Evolutionary conservation across 2,329 filamentous ascomycete species (phyloP), one percentile per base, ranked within the genome.

Genomic region (Fusarium compactum): DNA sequence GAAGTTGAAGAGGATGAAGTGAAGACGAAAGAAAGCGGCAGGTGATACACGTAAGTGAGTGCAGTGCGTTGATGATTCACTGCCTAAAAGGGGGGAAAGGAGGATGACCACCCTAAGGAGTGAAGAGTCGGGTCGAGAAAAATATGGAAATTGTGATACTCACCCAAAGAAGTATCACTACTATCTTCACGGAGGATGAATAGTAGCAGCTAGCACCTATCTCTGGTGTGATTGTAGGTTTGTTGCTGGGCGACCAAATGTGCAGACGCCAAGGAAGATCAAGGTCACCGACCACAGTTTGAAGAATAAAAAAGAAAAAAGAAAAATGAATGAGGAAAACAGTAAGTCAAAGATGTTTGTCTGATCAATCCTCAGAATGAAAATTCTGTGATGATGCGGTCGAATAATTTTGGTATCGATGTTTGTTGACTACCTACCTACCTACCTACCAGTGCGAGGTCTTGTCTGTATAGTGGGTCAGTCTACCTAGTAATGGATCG

Each of bases 161-260:
- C 30, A 53, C 61, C 18, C 18, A 25, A 22, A 51, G n/a, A 38
- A 69, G 34, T 51, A 50, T 24, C 43, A 27, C 18, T 27, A 38
- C 40, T 69, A 18, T 69, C 29, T 57, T 51, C 27, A 29, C 45
- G 20, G 24, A 27, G 43, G 22, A 44, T 48, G 32, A 51, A 52
- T 55, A 40, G 50, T 58, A 46, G 50, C 12, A 8, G 25, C 24
- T 27, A 27, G n/a, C 24, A 43, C 32, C 34, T 53, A 22, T 53
- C 20, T 43, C 34, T 43, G 38, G 40, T 62, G 61, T 22, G 40
- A 61, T 55, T 51, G 50, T 30, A 46, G 25, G 61, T 62, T 52
- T 62, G 65, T 70, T 70, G 67, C 67, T 64, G 67, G 67, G 66
- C 66, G 66, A 70, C 66, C 52, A 22, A 46, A 27, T 43, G 53